These are phyloP conservation scores for Fraxinus sp. DNA, from an alignment of 305 asterid species.

Conservation along the genomic window DNA sequence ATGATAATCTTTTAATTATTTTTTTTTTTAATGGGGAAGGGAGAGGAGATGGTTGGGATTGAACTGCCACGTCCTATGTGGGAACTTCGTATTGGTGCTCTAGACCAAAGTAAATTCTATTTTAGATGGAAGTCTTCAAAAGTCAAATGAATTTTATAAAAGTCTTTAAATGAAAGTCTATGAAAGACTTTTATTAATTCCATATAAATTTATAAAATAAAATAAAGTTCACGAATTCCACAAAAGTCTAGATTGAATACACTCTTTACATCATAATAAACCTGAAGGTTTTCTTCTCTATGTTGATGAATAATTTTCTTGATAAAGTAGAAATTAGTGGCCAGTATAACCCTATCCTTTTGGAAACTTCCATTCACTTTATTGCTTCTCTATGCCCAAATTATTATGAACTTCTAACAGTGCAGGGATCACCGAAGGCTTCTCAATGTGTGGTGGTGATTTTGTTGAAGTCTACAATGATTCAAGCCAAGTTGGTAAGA, in stretches of 20 bases:
- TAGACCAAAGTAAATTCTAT: not conserved
- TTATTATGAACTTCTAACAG: constrained; percentile 47
- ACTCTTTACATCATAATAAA: constrained; percentile 14
- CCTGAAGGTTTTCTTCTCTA: not conserved
- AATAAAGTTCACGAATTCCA: not conserved
- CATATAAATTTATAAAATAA: not conserved
- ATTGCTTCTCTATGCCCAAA: constrained; percentile 6
- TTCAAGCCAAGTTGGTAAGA: constrained; percentile 82
- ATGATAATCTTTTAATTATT: too few relatives aligned
- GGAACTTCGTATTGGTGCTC: not conserved
- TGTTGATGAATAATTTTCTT: not conserved
- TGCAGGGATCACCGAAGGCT: constrained; percentile 97
- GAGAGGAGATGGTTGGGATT: not conserved
- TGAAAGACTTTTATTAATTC: not conserved
- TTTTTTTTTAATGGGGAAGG: not conserved
- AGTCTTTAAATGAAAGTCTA: not conserved
- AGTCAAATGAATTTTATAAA: not conserved
- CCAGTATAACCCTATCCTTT: not conserved
- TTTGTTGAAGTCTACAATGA: constrained; percentile 90
- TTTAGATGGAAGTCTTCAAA: not conserved
- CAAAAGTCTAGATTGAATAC: not conserved
- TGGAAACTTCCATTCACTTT: constrained; percentile 8
- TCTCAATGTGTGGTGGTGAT: constrained; percentile 99
- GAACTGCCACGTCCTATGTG: not conserved
- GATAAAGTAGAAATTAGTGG: not conserved